Conservation (phyloP, 176 grass and related monocot genomes). For the Triticum aestivum region IWGSC_CS_RefSeq_v2.1 NC_057805.1:465936161-465936660, state of each 20-base stretch:
- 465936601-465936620: conserved; percentile 1
- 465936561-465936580: conserved; percentile 65
- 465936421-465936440: conserved; percentile 71
- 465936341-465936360: conserved; percentile 35
- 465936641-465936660: conserved; percentile 81
- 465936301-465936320: conserved; percentile 68
- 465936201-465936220: conserved; percentile 77
- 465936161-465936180: conserved; percentile 67
- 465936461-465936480: conserved; percentile 83
- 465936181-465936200: conserved; percentile 64
- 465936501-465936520: conserved; percentile 54
- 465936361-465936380: conserved; percentile 77
- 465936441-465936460: conserved; percentile 64
- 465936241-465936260: conserved; percentile 74
- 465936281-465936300: conserved; percentile 55
- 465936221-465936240: conserved; percentile 61
- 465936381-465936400: conserved; percentile 65
- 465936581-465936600: not conserved
- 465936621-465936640: conserved; percentile 64
- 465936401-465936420: conserved; percentile 64
- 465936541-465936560: conserved; percentile 66
- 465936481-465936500: conserved; percentile 52
- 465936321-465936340: conserved; percentile 60
- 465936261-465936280: conserved; percentile 65
- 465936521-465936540: conserved; percentile 80